A percentile compares a stretch with the other conserved stretches of the same genome.
These are phyloP conservation scores for Colletotrichum scovillei DNA, from an alignment of 2,329 filamentous ascomycete species.

Conservation along the genomic window DNA sequence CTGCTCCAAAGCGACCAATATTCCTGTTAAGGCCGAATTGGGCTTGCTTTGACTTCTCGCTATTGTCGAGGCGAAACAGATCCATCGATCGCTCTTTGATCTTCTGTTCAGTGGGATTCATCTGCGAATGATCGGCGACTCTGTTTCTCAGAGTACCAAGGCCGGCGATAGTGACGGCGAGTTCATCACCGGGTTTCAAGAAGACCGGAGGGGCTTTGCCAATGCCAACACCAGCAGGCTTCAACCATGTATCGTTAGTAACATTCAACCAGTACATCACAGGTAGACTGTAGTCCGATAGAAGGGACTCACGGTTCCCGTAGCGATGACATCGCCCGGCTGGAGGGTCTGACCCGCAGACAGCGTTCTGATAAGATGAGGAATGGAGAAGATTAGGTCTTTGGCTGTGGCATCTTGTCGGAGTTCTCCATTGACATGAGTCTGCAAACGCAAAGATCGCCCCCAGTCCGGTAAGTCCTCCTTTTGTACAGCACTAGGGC, in stretches of 20 bases:
- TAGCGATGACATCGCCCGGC: slow-evolving; percentile 58
- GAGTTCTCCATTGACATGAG: slow-evolving; percentile 58
- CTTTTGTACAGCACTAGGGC: slow-evolving; percentile 62
- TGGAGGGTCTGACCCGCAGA: slow-evolving; percentile 56
- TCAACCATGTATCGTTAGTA: neutral
- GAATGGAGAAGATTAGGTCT: slow-evolving; percentile 58
- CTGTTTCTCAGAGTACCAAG: slow-evolving; percentile 54
- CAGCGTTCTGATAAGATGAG: slow-evolving; percentile 53
- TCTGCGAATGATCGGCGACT: slow-evolving; percentile 41
- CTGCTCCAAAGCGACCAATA: slow-evolving; percentile 50
- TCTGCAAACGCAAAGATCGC: slow-evolving; percentile 51
- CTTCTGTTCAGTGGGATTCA: slow-evolving; percentile 42
- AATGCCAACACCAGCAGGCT: slow-evolving; percentile 59
- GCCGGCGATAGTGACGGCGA: slow-evolving; percentile 53
- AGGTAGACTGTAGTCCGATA: neutral
- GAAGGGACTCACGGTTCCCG: slow-evolving; percentile 47
- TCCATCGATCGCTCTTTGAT: neutral
- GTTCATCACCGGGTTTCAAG: slow-evolving; percentile 52
- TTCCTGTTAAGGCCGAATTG: slow-evolving; percentile 44
- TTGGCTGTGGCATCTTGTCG: slow-evolving; percentile 56
- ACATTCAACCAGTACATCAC: neutral
- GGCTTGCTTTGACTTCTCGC: slow-evolving; percentile 35
- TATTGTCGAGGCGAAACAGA: slow-evolving; percentile 30
- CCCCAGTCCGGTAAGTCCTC: slow-evolving; percentile 49
- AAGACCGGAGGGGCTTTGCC: slow-evolving; percentile 54